Evolutionary conservation across 1,284 basidiomycete species (phyloP), one percentile per base, ranked within the genome.

Genomic region (Moesziomyces globuligerus): DNA sequence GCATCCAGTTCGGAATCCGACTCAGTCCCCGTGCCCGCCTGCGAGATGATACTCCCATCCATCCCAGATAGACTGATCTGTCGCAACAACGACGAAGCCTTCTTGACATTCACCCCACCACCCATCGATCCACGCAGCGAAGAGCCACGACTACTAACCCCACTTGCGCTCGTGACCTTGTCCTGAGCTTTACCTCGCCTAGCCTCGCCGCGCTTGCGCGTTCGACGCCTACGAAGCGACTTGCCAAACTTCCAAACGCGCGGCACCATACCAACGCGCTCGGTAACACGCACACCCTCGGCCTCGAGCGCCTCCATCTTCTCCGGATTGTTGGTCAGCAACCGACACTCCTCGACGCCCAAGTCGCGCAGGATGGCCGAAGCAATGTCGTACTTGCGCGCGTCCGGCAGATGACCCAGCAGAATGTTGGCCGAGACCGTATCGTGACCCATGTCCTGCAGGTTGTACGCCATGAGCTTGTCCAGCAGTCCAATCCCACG

Each of bases 311-410:
- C 93, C 73, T 89, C 87, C 55, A 98, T 91, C 84, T 98, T 98
- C 83, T 95, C 94, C 15, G 96, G 95, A 83, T 98, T 98, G 84
- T 98, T 98, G 51, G 96, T 98, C 83, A 98, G 85, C 66, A 98
- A 85, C 50, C 92, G 86, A 47, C 78, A 80, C 13, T 85, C 85
- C 4, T 88, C 90, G 15, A 98, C 84, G 3, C 91, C 91, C 7
- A 98, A 85, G 84, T 98, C 95, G 9, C 89, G 87, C 72, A 98
- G 82, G 69, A 98, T 98, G 36, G 91, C 93, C 7, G 86, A 90
- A 0, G 95, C 94, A 55, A 98, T 87, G 72, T 91, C 92, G 84
- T 98, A 99, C 42, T 90, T 90, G 32, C 96, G 87, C 83, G 96
- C 92, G 83, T 99, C 96, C 5, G 96, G 94, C 56, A 89, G 87